phyloP scores from a whole-genome alignment of 768 basidiomycete genomes.

The Heimioporus sp. region DNA sequence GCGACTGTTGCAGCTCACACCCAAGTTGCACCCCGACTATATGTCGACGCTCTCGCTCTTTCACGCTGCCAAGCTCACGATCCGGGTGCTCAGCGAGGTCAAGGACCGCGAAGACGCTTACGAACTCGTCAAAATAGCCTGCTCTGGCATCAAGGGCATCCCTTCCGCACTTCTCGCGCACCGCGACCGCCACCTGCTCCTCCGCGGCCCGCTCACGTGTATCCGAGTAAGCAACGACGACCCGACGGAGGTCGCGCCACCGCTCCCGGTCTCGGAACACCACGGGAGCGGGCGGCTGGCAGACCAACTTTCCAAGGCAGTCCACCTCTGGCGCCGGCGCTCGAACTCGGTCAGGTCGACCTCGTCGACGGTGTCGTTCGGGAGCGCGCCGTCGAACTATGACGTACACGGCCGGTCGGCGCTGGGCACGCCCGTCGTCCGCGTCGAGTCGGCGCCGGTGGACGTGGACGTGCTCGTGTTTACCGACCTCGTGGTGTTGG shows the following conservation, averaged over 20 bases:
- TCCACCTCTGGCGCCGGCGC: slow-evolving; percentile 46
- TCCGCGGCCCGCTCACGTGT: slow-evolving; percentile 54
- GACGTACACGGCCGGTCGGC: slow-evolving; percentile 16
- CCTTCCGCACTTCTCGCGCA: slow-evolving; percentile 53
- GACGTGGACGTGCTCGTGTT: slow-evolving; percentile 52
- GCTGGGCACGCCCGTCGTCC: slow-evolving; percentile 18
- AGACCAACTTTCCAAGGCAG: slow-evolving; percentile 37
- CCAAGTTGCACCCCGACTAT: slow-evolving; percentile 68
- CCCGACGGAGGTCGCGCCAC: not conserved
- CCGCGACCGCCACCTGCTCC: slow-evolving; percentile 72
- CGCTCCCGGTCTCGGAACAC: not conserved
- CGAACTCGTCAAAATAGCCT: slow-evolving; percentile 62
- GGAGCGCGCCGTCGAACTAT: slow-evolving; percentile 29
- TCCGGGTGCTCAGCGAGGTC: slow-evolving; percentile 81
- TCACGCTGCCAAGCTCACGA: slow-evolving; percentile 65
- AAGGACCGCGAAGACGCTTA: slow-evolving; percentile 87
- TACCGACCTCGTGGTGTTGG: slow-evolving; percentile 67
- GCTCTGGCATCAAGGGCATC: slow-evolving; percentile 58
- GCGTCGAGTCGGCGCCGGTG: slow-evolving; percentile 23
- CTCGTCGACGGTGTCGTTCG: slow-evolving; percentile 27
- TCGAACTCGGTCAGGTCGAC: slow-evolving; percentile 38
- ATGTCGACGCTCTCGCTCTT: slow-evolving; percentile 62
- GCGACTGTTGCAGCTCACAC: slow-evolving; percentile 70
- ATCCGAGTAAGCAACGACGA: slow-evolving; percentile 41
- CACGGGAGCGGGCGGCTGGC: slow-evolving; percentile 7